Evolutionary conservation across 768 basidiomycete genomes (phyloP).

Genomic region (Pholiota conissans): DNA sequence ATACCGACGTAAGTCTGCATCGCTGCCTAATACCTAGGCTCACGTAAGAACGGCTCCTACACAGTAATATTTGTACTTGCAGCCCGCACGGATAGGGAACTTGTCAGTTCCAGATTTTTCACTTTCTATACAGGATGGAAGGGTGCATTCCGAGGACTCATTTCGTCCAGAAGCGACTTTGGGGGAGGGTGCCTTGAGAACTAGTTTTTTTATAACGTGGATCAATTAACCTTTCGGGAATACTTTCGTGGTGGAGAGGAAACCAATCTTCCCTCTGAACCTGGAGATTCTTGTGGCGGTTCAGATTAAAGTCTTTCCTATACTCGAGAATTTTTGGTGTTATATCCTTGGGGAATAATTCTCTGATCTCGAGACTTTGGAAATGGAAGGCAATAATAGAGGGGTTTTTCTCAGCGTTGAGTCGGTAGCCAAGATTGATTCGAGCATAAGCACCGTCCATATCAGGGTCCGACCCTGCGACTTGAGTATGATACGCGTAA

Average conservation of each 20-base stretch:
- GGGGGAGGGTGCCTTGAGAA: not conserved
- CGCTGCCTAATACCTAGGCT: not conserved
- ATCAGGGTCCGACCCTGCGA: not conserved
- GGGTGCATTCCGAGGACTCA: not conserved
- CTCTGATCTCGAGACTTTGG: not conserved
- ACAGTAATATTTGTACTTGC: conserved; percentile 1
- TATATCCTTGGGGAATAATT: not conserved
- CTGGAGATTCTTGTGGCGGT: not conserved
- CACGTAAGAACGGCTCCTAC: not conserved
- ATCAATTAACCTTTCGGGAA: not conserved
- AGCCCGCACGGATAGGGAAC: not conserved
- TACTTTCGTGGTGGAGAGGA: not conserved
- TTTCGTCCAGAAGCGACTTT: conserved; percentile 1
- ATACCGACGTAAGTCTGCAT: not conserved
- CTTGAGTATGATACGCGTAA: not conserved
- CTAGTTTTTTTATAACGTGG: too few relatives aligned
- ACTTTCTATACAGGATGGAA: not conserved
- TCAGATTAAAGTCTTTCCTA: not conserved
- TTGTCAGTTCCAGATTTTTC: not conserved
- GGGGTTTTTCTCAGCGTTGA: not conserved
- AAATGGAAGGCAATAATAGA: conserved; percentile 2
- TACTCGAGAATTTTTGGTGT: not conserved
- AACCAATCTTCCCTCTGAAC: not conserved
- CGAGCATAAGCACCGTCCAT: not conserved
- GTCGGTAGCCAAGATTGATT: not conserved